phyloP scores from a whole-genome alignment of 345 rosid genomes.

The Cochlearia excelsa region DNA sequence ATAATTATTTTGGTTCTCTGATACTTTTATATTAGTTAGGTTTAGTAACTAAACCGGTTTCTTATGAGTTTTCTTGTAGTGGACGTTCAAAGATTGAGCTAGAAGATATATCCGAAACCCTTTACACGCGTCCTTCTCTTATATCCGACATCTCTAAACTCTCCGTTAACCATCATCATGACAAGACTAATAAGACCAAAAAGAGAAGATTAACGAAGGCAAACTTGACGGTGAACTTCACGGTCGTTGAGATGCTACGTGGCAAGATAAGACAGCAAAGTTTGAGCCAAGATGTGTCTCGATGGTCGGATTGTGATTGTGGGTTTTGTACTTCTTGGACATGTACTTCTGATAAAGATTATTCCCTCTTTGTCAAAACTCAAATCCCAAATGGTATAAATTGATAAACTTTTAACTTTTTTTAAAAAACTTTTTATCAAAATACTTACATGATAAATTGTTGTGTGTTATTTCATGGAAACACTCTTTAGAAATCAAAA shows the following conservation, averaged over 20 bases:
- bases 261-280: slow-evolving; percentile 35
- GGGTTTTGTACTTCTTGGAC: slow-evolving; percentile 70
- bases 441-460: no score
- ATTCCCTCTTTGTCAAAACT: slow-evolving; percentile 66
- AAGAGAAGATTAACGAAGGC: slow-evolving; percentile 30
- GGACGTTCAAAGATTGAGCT: slow-evolving; percentile 60
- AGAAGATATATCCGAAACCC: slow-evolving; percentile 93
- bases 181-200: slow-evolving; percentile 35
- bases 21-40: not conserved
- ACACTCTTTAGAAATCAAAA: no score
- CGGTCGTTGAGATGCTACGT: slow-evolving; percentile 58
- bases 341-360: slow-evolving; percentile 40
- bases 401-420: slow-evolving; percentile 3
- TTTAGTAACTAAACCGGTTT: slow-evolving; percentile 2
- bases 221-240: slow-evolving; percentile 48
- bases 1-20: not conserved
- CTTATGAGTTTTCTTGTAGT: slow-evolving; percentile 20
- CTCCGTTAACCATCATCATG: slow-evolving; percentile 36
- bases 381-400: slow-evolving; percentile 58
- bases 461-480: no score
- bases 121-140: slow-evolving; percentile 66
- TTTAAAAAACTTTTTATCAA: no score
- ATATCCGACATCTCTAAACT: slow-evolving; percentile 46
- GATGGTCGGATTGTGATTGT: slow-evolving; percentile 98
- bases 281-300: slow-evolving; percentile 36